Conservation (phyloP, 2,329 filamentous ascomycete genomes). For the Colletotrichum zoysiae region DNA sequence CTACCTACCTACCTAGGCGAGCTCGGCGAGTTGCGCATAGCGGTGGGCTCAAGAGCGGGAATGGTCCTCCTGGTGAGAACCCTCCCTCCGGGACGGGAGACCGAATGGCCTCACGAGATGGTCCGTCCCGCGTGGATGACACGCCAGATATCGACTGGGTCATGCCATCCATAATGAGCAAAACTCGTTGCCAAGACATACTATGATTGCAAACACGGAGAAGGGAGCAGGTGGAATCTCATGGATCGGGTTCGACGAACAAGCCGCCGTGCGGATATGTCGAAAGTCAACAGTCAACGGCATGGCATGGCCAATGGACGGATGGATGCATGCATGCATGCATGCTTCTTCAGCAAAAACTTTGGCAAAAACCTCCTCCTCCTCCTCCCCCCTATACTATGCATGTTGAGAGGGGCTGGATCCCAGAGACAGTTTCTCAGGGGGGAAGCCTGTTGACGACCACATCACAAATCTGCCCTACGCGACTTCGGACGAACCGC, state of each 20-base stretch:
- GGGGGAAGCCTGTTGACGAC: conserved; percentile 16
- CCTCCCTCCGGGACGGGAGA: background rate
- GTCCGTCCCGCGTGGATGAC: background rate
- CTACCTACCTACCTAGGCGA: background rate
- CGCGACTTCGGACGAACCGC: conserved; percentile 34
- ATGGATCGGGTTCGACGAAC: background rate
- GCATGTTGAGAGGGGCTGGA: background rate
- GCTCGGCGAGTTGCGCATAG: conserved; percentile 10
- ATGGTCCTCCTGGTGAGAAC: conserved; percentile 21
- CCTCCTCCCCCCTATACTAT: background rate
- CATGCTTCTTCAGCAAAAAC: conserved; percentile 1
- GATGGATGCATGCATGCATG: background rate
- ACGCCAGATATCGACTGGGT: background rate
- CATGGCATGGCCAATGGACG: background rate
- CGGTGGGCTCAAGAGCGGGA: conserved; percentile 3
- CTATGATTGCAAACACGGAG: background rate
- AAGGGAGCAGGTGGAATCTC: too few species aligned
- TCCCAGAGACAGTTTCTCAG: background rate
- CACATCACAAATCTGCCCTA: background rate
- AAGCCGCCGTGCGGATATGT: too few species aligned
- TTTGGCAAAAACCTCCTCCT: background rate
- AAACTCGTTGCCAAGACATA: too few species aligned
- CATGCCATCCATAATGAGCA: background rate
- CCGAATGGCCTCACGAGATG: background rate
- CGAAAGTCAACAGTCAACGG: background rate